Base-by-base conservation (phyloP, 495 filamentous ascomycete species). In the Oidiodendron maius region DNA sequence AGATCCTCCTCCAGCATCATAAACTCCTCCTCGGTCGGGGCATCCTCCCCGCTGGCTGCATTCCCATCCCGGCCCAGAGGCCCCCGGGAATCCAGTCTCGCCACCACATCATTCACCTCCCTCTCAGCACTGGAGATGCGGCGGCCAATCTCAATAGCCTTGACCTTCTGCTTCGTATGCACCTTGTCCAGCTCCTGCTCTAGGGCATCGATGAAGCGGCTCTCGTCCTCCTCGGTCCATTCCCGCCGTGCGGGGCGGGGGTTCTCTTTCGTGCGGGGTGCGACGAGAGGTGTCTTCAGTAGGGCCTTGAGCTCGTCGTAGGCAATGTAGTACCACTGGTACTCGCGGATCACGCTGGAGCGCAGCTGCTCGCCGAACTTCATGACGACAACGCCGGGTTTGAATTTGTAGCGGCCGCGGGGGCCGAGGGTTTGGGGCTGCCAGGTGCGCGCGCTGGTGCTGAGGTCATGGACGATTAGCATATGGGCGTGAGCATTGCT, bases 321-420 rank as follows among this genome's bases (percentile, higher is more conserved):
- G 64, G 84, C 83, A 67, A 99, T 96, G 71, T 97, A 99, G 74
- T 94, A 86, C 77, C 88, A 94, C 64, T 87, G 82, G 71, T 90
- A 98, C 65, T 96, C 93, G 71, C 84, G 86, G 67, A 97, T 89
- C 59, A 95, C 79, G 54, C 90, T 95, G 49, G 87, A 89, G 34
- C 85, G 86, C 52, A 99, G 81, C 72, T 97, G 89, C 64, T 95
- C 86, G 61, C 93, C 93, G 77, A 99, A 99, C 74, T 95, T 97
- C 71, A 68, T 71, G 64, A 62, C 65, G 68, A 77, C 56, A 44
- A 47, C 30, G 16, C 57, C 54, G 16, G 57, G 48, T 15, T 36
- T n/a, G 46, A 60, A 52, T 3, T 51, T 68, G 51, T 45, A 71
- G 63, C n/a, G 66, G 68, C 28, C 57, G 44, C 43, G 63, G 52